Base-by-base conservation (phyloP, 2,329 filamentous ascomycete species). In the Colletotrichum neosansevieriae region DNA sequence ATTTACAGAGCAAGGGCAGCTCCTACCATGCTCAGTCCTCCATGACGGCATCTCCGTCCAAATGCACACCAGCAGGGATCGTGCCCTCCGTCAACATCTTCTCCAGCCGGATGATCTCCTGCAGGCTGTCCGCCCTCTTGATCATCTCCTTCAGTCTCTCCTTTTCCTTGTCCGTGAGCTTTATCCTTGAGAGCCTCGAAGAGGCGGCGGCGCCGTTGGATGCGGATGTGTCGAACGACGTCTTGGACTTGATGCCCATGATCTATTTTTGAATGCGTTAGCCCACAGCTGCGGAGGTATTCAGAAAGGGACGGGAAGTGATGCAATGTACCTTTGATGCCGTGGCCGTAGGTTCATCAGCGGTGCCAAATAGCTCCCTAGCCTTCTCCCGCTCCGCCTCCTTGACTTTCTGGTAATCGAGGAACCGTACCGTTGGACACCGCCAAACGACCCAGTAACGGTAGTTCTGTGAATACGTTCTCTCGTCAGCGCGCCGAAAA, bases 361-460 rank as follows among this genome's bases (percentile, higher is more conserved):
- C 79, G 3, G 92, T 93, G 58, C 97, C 97, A 75, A 98, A 98
- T 2, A 99, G 84, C 79, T 95, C 91, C 17, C 82, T 85, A 0
- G 94, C 94, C 73, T 90, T 88, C 71, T 88, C 82, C 50, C 94
- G 89, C 85, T 99, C 96, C 0, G 87, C 89, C 71, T 96, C 89
- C 80, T 94, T 97, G 57, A 99, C 94, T 81, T 97, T 97, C 74
- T 89, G 86, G 78, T 94, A 98, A 81, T 99, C 96, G 56, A 99
- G 86, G 80, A 97, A 98, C 50, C 95, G 91, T 49, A 99, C 89
- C 4, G 86, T 87, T 1, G 94, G 94, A 77, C 92, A 93, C 71
- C 91, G 89, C 92, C 93, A 98, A 69, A 99, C 88, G 32, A 97
- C 84, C 91, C 93, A 99, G 78, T 92, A 91, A 60, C 96, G 91